A percentile compares a stretch with the other conserved stretches of the same genome.
Evolutionary conservation across 2,329 filamentous ascomycete species (phyloP).

Genomic region (Lasiodiplodia sp.): DNA sequence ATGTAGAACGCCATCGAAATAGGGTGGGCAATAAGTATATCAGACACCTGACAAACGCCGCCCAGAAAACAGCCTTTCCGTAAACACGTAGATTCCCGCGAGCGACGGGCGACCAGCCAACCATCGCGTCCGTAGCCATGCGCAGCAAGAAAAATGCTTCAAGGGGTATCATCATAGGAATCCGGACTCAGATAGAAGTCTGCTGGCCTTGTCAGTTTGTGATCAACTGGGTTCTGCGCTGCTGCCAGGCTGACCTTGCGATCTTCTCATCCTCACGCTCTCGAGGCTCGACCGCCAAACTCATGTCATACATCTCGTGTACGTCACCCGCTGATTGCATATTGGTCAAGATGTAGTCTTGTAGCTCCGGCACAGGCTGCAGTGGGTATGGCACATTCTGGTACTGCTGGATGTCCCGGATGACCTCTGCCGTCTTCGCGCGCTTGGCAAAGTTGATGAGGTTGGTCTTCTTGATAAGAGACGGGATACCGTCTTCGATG

Average conservation of each 20-base stretch:
- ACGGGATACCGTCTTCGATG: slow-evolving; percentile 97
- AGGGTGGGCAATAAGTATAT: slow-evolving; percentile 23
- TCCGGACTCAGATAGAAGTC: slow-evolving; percentile 62
- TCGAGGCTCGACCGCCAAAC: slow-evolving; percentile 88
- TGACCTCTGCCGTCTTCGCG: slow-evolving; percentile 96
- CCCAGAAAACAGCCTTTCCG: slow-evolving; percentile 25
- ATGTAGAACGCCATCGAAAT: slow-evolving; percentile 23
- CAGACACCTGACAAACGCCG: slow-evolving; percentile 26
- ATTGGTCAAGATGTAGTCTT: slow-evolving; percentile 96
- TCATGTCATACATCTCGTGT: slow-evolving; percentile 99
- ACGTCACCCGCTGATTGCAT: slow-evolving; percentile 96
- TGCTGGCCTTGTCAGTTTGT: slow-evolving; percentile 40
- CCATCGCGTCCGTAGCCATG: slow-evolving; percentile 14
- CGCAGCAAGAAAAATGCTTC: slow-evolving; percentile 37
- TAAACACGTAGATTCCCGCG: slow-evolving; percentile 27
- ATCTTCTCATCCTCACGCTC: slow-evolving; percentile 99
- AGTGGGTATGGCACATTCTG: slow-evolving; percentile 97
- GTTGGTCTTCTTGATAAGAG: slow-evolving; percentile 93
- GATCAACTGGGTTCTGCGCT: slow-evolving; percentile 16
- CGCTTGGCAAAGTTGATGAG: slow-evolving; percentile 99
- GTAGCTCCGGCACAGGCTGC: slow-evolving; percentile 86
- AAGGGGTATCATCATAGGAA: slow-evolving; percentile 58
- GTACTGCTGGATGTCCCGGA: slow-evolving; percentile 97
- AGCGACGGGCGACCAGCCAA: slow-evolving; percentile 25
- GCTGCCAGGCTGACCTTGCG: slow-evolving; percentile 71